Conservation (phyloP, 1,284 basidiomycete genomes). For the Cryptococcus sp. region DNA sequence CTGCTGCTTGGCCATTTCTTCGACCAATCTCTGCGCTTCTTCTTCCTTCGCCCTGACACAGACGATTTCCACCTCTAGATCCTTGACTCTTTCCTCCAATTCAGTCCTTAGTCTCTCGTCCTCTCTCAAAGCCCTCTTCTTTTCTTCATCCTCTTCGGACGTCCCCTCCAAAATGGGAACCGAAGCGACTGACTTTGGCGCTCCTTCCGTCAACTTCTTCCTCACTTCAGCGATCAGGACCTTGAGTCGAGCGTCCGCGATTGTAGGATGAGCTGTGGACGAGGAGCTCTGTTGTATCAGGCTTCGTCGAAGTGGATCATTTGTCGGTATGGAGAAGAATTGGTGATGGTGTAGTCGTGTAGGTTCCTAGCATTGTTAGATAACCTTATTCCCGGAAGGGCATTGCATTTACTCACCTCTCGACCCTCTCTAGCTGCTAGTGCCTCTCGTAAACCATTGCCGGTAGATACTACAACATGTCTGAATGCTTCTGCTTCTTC, state of each 20-base stretch:
- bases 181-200: neutral
- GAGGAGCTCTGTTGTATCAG: conserved; percentile 25
- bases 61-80: conserved; percentile 40
- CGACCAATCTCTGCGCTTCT: conserved; percentile 33
- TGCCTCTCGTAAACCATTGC: conserved; percentile 64
- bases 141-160: conserved; percentile 23
- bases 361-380: conserved; percentile 13
- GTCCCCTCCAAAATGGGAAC: neutral
- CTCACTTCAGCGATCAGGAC: conserved; percentile 28
- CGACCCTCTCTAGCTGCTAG: conserved; percentile 28
- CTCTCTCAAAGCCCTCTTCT: conserved; percentile 27
- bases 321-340: conserved; percentile 19
- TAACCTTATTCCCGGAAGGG: neutral
- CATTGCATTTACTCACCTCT: conserved; percentile 24
- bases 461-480: conserved; percentile 61
- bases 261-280: conserved; percentile 40
- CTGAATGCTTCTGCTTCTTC: conserved; percentile 69
- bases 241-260: conserved; percentile 37
- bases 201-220: conserved; percentile 16
- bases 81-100: conserved; percentile 38
- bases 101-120: conserved; percentile 21
- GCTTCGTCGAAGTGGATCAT: conserved; percentile 7
- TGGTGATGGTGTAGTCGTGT: conserved; percentile 25
- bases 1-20: conserved; percentile 31
- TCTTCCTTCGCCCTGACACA: conserved; percentile 34